phyloP scores from a whole-genome alignment of 108 stramenopile species.

The Conticribra guillardii region DNA sequence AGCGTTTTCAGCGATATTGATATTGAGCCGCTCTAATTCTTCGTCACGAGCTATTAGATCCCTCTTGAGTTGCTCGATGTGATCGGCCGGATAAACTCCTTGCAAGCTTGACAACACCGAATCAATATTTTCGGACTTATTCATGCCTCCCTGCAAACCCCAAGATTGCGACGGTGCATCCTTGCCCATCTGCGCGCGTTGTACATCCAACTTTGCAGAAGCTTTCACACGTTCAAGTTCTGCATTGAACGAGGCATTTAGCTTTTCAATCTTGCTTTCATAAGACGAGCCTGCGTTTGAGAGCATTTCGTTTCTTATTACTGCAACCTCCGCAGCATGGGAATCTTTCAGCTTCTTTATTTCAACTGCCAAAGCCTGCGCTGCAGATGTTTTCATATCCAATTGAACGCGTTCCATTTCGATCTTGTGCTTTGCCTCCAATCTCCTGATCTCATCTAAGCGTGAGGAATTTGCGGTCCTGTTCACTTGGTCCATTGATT shows the following conservation, averaged over 20 bases:
- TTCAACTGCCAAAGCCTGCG: slow-evolving; percentile 1
- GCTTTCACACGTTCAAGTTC: slow-evolving; percentile 18
- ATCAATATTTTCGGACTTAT: slow-evolving; percentile 31
- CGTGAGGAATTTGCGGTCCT: background rate
- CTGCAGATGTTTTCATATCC: slow-evolving; percentile 31
- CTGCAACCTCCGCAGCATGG: slow-evolving; percentile 9
- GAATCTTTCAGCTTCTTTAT: slow-evolving; percentile 10
- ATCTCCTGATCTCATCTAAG: background rate
- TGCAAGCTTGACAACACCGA: slow-evolving; percentile 32
- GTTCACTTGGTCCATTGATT: background rate
- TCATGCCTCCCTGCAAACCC: no score
- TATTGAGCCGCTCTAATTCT: slow-evolving; percentile 21
- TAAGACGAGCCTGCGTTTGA: slow-evolving; percentile 6
- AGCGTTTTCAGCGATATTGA: slow-evolving; percentile 20
- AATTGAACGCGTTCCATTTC: slow-evolving; percentile 10
- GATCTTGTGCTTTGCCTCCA: background rate
- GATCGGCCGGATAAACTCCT: slow-evolving; percentile 29
- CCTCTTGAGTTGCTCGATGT: slow-evolving; percentile 23
- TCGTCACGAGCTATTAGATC: slow-evolving; percentile 28
- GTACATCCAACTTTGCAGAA: background rate
- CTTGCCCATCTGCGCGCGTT: no score
- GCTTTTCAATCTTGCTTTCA: slow-evolving; percentile 14
- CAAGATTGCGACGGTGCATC: no score
- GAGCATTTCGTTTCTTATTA: slow-evolving; percentile 2
- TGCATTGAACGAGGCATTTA: slow-evolving; percentile 18